These are phyloP conservation scores for Lodderomyces elongisporus DNA, from an alignment of 1,139 yeast genomes.

Conservation along the genomic window DNA sequence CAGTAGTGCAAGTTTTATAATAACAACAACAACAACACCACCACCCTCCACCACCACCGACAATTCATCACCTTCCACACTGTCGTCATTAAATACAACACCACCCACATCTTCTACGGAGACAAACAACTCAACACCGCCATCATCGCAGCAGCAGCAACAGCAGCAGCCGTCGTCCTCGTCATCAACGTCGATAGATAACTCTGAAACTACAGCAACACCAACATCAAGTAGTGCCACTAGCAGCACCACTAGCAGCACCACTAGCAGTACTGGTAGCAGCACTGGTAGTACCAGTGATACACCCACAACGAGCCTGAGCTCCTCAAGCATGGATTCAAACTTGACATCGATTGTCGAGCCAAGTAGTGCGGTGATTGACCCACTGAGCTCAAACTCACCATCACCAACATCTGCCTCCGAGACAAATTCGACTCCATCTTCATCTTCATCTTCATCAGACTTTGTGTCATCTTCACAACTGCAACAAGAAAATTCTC, in stretches of 20 bases:
- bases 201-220: too few species aligned
- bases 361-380: too few species aligned
- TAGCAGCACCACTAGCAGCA: not conserved
- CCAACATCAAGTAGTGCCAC: too few species aligned
- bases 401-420: constrained; percentile 1
- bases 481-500: too few species aligned
- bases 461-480: too few species aligned
- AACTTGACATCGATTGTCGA: too few species aligned
- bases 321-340: too few species aligned
- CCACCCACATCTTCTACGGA: not conserved
- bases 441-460: constrained; percentile 5
- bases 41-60: constrained; percentile 5
- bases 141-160: not conserved
- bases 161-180: too few species aligned
- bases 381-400: too few species aligned
- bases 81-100: not conserved
- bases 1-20: too few species aligned
- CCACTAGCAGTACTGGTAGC: constrained; percentile 1
- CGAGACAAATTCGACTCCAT: constrained; percentile 1
- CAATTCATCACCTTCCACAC: not conserved
- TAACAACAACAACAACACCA: not conserved
- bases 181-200: too few species aligned
- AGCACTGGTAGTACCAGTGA: not conserved
- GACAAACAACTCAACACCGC: not conserved
- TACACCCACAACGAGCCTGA: too few species aligned